Percentiles rank a stretch among this genome's conserved stretches.
These are phyloP conservation scores for Cyberlindnera lachancei DNA, from an alignment of 805 yeast genomes.

Conservation along the genomic window DNA sequence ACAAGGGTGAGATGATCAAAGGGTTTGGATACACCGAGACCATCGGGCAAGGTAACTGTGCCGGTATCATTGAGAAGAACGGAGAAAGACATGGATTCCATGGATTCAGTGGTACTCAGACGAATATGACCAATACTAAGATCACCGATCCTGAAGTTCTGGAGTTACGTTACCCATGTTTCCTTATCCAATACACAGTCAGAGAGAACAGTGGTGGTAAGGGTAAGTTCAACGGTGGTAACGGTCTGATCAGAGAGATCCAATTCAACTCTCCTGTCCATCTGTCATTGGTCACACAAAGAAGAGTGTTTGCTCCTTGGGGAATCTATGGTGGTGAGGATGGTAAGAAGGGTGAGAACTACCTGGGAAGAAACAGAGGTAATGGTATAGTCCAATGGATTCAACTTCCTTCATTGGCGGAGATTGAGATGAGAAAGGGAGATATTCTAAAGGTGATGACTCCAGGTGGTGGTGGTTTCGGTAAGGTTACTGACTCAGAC, in stretches of 20 bases:
- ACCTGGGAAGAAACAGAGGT: conserved; percentile 27
- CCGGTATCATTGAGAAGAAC: conserved; percentile 40
- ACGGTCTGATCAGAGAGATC: conserved; percentile 43
- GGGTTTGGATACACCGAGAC: conserved; percentile 51
- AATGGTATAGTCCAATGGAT: conserved; percentile 27
- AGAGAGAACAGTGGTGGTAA: conserved; percentile 41
- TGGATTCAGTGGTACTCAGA: conserved; percentile 46
- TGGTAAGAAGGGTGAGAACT: conserved; percentile 42
- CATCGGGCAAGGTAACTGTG: conserved; percentile 50
- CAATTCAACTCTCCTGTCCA: conserved; percentile 35
- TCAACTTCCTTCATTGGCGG: conserved; percentile 26
- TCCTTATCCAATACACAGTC: conserved; percentile 37
- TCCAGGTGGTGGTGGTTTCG: conserved; percentile 43
- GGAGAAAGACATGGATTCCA: conserved; percentile 64
- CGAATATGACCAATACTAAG: conserved; percentile 46
- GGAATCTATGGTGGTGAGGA: conserved; percentile 47
- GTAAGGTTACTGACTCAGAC: conserved; percentile 25
- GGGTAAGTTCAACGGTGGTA: conserved; percentile 42
- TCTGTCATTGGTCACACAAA: conserved; percentile 40
- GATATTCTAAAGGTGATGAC: conserved; percentile 31
- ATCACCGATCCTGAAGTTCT: conserved; percentile 50
- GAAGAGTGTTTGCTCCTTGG: conserved; percentile 47
- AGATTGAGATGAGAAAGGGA: conserved; percentile 29
- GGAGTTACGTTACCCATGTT: conserved; percentile 45
- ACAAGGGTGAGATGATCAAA: conserved; percentile 32